These are phyloP conservation scores for Ustilago sp. DNA, from an alignment of 1,284 basidiomycete species.

Conservation along the genomic window DNA sequence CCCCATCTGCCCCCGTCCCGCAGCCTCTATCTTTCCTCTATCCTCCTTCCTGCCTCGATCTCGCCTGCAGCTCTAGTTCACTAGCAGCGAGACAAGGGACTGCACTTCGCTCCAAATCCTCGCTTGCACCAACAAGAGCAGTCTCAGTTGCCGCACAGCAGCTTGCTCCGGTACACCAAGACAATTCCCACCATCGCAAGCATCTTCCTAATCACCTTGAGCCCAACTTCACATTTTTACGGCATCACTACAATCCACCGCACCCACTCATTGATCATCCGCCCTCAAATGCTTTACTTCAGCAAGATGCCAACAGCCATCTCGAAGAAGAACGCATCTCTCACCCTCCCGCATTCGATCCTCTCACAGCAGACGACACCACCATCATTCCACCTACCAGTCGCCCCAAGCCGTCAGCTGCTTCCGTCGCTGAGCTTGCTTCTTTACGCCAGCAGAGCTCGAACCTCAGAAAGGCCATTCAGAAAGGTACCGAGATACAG, in stretches of 20 bases:
- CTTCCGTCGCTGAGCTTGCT: conserved; percentile 4
- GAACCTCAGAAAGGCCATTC: conserved; percentile 17
- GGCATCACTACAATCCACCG: conserved; percentile 32
- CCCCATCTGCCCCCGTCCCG: background rate
- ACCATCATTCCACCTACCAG: background rate
- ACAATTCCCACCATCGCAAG: conserved; percentile 8
- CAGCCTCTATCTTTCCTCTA: conserved; percentile 35
- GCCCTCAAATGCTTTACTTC: conserved; percentile 12
- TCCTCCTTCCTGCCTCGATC: conserved; percentile 37
- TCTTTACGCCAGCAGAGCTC: conserved; percentile 18
- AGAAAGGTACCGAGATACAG: background rate
- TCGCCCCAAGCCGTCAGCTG: background rate
- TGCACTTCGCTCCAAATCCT: conserved; percentile 22
- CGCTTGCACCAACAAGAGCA: conserved; percentile 28
- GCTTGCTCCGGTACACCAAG: conserved; percentile 11
- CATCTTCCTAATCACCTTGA: conserved; percentile 12
- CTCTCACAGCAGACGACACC: background rate
- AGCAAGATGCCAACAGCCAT: conserved; percentile 23
- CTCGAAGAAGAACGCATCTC: conserved; percentile 15
- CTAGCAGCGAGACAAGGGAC: background rate
- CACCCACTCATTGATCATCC: conserved; percentile 20
- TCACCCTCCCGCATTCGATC: background rate
- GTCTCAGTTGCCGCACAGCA: conserved; percentile 27
- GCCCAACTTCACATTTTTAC: conserved; percentile 26
- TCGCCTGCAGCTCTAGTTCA: background rate